Conservation (phyloP, 129 eudicot genomes). For the Calendula officinalis region DNA sequence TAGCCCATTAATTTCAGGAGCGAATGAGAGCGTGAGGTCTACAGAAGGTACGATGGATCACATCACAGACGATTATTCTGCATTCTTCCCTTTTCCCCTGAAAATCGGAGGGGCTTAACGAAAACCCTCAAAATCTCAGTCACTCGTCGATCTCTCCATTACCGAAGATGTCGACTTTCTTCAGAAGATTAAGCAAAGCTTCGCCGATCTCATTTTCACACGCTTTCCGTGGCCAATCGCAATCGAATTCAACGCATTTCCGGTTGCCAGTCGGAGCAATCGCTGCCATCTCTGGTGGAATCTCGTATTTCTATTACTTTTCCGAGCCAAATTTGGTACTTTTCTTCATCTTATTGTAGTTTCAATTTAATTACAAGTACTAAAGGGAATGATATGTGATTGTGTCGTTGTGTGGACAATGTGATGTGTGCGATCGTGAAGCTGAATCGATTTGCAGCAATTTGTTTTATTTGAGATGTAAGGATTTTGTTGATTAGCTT, state of each 20-base stretch:
- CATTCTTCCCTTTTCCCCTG: background rate
- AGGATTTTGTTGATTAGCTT: constrained; percentile 5
- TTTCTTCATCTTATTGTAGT: constrained; percentile 1
- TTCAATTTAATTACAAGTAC: background rate
- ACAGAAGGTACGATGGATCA: constrained; percentile 1
- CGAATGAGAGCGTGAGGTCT: background rate
- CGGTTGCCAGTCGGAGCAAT: constrained; percentile 68
- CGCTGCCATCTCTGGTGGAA: constrained; percentile 85
- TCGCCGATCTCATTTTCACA: constrained; percentile 45
- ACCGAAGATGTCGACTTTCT: constrained; percentile 55
- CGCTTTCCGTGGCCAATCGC: constrained; percentile 43
- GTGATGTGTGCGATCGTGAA: constrained; percentile 8
- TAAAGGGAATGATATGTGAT: background rate
- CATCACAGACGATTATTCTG: constrained; percentile 3
- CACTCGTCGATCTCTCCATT: background rate
- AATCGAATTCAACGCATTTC: constrained; percentile 35
- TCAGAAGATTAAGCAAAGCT: constrained; percentile 52
- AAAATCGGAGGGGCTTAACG: constrained; percentile 10
- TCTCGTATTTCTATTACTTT: constrained; percentile 56
- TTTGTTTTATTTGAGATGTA: background rate
- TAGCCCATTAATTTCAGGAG: too few relatives aligned
- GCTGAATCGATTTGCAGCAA: background rate
- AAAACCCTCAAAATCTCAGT: constrained; percentile 29
- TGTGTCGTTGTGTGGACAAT: background rate
- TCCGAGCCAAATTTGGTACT: constrained; percentile 70